Evolutionary conservation across 371 early-diverging fungal genomes (phyloP), one percentile per base, ranked within the genome.

Genomic region (Amoeboaphelidium protococcarum): DNA sequence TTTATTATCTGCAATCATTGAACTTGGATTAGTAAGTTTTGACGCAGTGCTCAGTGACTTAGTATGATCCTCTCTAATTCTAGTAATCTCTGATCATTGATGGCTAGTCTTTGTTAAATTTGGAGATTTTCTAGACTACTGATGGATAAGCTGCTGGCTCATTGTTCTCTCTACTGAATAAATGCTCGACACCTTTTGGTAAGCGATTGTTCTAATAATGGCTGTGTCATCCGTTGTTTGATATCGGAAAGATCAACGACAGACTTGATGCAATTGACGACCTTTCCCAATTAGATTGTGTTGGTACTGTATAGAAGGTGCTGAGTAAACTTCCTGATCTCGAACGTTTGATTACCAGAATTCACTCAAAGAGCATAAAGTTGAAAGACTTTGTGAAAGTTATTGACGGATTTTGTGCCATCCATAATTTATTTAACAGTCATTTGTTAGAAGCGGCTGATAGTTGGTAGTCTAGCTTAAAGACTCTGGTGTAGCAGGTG

Each of bases 51-150:
- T 84, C 87, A 58, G 72, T 95, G 47, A 57, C 66, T 24, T 27
- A 55, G 6, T 96, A 89, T 56, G 71, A 78, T 42, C 83, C 84
- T n/a, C 65, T 80, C 40, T 69, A 71, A 13, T 61, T 67, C 27
- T 55, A 59, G 1, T 59, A 68, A 0, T 71, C 74, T 0, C 61
- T 97, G 24, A 67, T 86, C 1, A 66, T 99, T 26, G 98, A 99
- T 54, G 92, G 91, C 0, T 84, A 85, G 49, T 86, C 95, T 0
- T 60, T 99, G 20, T 60, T 73, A 26, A 95, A 96, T 54, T 61
- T 99, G 27, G 95, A 96, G 53, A 63, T 99, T 21, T 83, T 98
- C 47, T 69, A 80, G 47, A 87, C 86, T 53, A 72, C 79, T 2
- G 84, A 90, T 53, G 77, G 80, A 2, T 60, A 69, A 3, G 68